Evolutionary conservation across 208 protist genomes (phyloP), one percentile per base, ranked within the genome.

Genomic region (Trypanosomatidae sp.): DNA sequence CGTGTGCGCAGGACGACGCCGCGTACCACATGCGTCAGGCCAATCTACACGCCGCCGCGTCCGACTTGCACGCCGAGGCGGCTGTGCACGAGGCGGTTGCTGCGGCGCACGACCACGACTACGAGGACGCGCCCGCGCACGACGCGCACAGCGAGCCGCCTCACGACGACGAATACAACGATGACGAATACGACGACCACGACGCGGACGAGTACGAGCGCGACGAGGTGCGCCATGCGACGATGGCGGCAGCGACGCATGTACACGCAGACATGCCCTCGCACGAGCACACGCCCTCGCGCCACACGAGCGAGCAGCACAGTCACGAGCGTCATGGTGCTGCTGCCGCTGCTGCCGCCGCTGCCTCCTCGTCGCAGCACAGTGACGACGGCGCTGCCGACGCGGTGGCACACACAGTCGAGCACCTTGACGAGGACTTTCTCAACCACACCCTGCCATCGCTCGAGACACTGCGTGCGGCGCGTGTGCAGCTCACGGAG

Each of bases 401-500:
- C n/a, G n/a, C n/a, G n/a, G n/a, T n/a, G n/a, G n/a, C n/a, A n/a
- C n/a, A n/a, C n/a, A n/a, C n/a, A n/a, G n/a, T n/a, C n/a, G n/a
- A n/a, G n/a, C n/a, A n/a, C n/a, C n/a, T n/a, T n/a, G 30, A 35
- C n/a, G 30, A 35, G 11, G 30, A 35, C 30, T 35, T 35, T 35
- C n/a, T 35, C 11, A 35, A n/a, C 30, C 11, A 35, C n/a, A 21
- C 45, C 10, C 57, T 88, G 43, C 74, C 71, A 0, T 53, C 66
- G 6, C 48, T 88, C 33, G 58, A 79, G 41, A 65, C 54, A 28
- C 65, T 88, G 38, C 56, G 53, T 5, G 43, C 51, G 32, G 72
- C 82, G 57, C 72, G 76, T 3, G 47, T 62, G 33, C 52, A 54
- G 3, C 63, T 90, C 4, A 52, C 54, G 6, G 54, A 82, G 58